These are phyloP conservation scores for Trypanosoma melophagium DNA, from an alignment of 208 protist species.

Conservation along the genomic window DNA sequence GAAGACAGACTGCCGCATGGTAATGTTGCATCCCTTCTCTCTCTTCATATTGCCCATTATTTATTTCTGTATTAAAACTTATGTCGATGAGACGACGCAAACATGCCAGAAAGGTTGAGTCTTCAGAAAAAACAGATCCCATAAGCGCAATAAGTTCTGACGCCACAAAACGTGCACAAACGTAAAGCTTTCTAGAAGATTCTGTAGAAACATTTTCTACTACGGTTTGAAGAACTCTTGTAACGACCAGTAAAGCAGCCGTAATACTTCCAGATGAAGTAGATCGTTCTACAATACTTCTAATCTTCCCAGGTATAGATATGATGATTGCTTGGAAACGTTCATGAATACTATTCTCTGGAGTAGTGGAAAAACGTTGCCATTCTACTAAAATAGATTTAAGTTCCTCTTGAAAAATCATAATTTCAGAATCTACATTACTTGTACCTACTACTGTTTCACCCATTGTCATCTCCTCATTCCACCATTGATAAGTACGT, in stretches of 20 bases:
- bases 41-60: neutral
- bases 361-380: neutral
- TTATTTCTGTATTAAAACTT: slow-evolving; percentile 18
- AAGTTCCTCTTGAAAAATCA: slow-evolving; percentile 10
- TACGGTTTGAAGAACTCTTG: slow-evolving; percentile 15
- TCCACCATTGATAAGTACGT: slow-evolving; percentile 30
- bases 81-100: slow-evolving; percentile 65
- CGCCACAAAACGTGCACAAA: slow-evolving; percentile 43
- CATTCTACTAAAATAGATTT: slow-evolving; percentile 4
- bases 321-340: neutral
- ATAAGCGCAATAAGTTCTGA: slow-evolving; percentile 42
- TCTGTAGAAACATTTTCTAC: neutral
- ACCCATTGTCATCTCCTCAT: neutral
- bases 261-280: slow-evolving; percentile 8
- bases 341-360: neutral
- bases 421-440: neutral
- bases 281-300: slow-evolving; percentile 2
- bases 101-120: slow-evolving; percentile 50
- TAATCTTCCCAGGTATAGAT: slow-evolving; percentile 16
- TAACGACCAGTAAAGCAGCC: slow-evolving; percentile 4
- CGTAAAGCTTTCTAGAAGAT: neutral
- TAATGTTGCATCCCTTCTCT: slow-evolving; percentile 12
- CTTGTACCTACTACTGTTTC: neutral
- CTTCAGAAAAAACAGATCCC: slow-evolving; percentile 36
- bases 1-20: slow-evolving; percentile 34